Conservation (phyloP, 202 grass and related monocot species). For the Panicum virgatum region DNA sequence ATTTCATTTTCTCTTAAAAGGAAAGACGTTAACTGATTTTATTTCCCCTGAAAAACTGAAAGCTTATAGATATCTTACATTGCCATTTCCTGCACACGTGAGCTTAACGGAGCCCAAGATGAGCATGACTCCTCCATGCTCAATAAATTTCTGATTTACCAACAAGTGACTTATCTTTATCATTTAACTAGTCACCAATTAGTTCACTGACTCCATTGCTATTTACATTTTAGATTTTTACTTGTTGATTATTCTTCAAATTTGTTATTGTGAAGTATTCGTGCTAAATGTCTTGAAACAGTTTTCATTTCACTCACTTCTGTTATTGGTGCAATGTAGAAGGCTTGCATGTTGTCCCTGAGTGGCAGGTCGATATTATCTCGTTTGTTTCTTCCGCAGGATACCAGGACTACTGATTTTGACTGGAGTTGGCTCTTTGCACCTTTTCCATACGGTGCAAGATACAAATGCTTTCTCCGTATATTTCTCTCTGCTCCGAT, state of each 20-base stretch:
- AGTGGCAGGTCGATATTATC: conserved; percentile 32
- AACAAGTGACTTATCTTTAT: not conserved
- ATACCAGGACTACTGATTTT: conserved; percentile 51
- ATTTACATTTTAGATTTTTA: not conserved
- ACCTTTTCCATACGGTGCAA: conserved; percentile 54
- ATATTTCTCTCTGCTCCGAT: conserved; percentile 63
- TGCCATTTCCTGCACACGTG: not conserved
- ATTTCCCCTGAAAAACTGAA: not conserved
- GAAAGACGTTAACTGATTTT: not conserved
- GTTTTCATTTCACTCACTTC: conserved; percentile 4
- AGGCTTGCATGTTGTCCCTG: conserved; percentile 17
- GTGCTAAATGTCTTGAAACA: not conserved
- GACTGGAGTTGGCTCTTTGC: conserved; percentile 64
- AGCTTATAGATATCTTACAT: not conserved
- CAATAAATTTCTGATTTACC: conserved; percentile 9
- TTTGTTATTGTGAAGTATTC: conserved; percentile 1
- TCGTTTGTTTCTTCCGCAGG: conserved; percentile 48
- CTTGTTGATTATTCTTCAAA: not conserved
- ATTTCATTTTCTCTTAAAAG: not conserved
- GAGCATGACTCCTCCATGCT: not conserved
- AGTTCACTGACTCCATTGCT: not conserved
- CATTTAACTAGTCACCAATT: not conserved
- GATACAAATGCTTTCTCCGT: conserved; percentile 52
- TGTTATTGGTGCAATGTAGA: conserved; percentile 1
- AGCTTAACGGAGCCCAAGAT: not conserved